Percentiles rank a stretch among this genome's conserved stretches.
These are phyloP conservation scores for Globisporangium ultimum DNA, from an alignment of 352 stramenopile genomes.

Conservation along the genomic window DNA sequence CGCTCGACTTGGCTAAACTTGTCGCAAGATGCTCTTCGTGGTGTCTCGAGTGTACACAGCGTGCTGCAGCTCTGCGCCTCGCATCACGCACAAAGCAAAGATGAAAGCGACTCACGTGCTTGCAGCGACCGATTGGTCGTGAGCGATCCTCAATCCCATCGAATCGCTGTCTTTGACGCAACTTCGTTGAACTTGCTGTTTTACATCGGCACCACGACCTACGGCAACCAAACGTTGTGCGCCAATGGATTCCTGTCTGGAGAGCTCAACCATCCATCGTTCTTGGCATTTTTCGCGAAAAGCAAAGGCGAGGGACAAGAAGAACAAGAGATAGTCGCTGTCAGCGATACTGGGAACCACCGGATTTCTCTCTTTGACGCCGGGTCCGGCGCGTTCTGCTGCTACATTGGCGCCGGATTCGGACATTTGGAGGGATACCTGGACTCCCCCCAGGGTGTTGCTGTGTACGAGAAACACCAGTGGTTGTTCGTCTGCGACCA, in stretches of 20 bases:
- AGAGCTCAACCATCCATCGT: constrained; percentile 50
- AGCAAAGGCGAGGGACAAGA: background rate
- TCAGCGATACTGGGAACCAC: constrained; percentile 68
- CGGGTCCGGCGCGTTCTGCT: constrained; percentile 21
- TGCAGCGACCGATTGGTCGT: constrained; percentile 27
- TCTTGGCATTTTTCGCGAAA: constrained; percentile 21
- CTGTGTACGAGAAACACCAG: constrained; percentile 30
- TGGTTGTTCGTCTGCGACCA: constrained; percentile 61
- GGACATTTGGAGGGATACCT: constrained; percentile 47
- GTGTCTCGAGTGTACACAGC: constrained; percentile 31
- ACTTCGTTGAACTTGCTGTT: constrained; percentile 18
- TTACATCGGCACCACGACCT: constrained; percentile 54
- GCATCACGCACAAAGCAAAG: background rate
- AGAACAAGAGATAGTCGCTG: constrained; percentile 18
- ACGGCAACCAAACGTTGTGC: constrained; percentile 44
- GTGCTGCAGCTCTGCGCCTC: constrained; percentile 17
- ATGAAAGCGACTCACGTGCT: background rate
- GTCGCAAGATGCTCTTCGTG: constrained; percentile 7
- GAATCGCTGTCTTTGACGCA: constrained; percentile 38
- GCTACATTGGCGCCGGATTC: constrained; percentile 49
- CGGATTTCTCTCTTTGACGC: constrained; percentile 53
- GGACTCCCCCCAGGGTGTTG: constrained; percentile 53
- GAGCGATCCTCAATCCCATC: constrained; percentile 53
- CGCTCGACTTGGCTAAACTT: constrained; percentile 36
- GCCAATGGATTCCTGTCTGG: constrained; percentile 44